phyloP scores from a whole-genome alignment of 164 flowering plant genomes.

The Nymphaea thermarum region DNA sequence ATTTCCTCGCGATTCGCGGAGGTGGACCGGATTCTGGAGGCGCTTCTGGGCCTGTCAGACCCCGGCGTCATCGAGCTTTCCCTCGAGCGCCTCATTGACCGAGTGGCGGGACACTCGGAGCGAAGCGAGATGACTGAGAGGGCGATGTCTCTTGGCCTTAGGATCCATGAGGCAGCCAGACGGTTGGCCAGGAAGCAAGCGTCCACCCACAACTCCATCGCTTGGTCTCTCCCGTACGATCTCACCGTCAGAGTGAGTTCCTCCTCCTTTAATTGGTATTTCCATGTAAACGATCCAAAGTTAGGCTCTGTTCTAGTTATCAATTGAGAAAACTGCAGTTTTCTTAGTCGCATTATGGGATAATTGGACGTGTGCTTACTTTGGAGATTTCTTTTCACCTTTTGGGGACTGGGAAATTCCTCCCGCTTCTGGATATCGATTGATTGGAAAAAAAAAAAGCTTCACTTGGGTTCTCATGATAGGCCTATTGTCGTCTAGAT shows the following conservation, averaged over 20 bases:
- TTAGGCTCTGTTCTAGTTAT: too few relatives aligned
- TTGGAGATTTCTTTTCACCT: too few relatives aligned
- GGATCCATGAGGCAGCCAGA: slow-evolving; percentile 47
- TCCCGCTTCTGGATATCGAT: too few relatives aligned
- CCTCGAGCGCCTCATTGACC: slow-evolving; percentile 54
- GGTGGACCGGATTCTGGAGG: slow-evolving; percentile 33
- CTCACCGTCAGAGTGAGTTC: slow-evolving; percentile 62
- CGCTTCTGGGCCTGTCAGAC: slow-evolving; percentile 39
- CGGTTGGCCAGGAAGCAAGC: slow-evolving; percentile 51
- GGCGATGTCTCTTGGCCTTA: slow-evolving; percentile 40
- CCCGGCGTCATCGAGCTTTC: slow-evolving; percentile 34
- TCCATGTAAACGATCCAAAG: not conserved
- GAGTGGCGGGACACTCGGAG: slow-evolving; percentile 33
- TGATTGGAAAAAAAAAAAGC: too few relatives aligned
- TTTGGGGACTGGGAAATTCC: too few relatives aligned
- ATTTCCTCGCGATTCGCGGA: not conserved
- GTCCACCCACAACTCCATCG: slow-evolving; percentile 44
- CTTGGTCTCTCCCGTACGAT: slow-evolving; percentile 76
- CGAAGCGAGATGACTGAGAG: slow-evolving; percentile 40
- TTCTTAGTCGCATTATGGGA: too few relatives aligned
- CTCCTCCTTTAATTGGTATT: not conserved
- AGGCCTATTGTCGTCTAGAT: too few relatives aligned
- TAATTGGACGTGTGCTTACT: too few relatives aligned
- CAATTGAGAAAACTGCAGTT: too few relatives aligned
- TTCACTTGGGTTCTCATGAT: too few relatives aligned